Evolutionary conservation across 2,329 filamentous ascomycete species (phyloP), one percentile per base, ranked within the genome.

Genomic region (Diatrype stigma): DNA sequence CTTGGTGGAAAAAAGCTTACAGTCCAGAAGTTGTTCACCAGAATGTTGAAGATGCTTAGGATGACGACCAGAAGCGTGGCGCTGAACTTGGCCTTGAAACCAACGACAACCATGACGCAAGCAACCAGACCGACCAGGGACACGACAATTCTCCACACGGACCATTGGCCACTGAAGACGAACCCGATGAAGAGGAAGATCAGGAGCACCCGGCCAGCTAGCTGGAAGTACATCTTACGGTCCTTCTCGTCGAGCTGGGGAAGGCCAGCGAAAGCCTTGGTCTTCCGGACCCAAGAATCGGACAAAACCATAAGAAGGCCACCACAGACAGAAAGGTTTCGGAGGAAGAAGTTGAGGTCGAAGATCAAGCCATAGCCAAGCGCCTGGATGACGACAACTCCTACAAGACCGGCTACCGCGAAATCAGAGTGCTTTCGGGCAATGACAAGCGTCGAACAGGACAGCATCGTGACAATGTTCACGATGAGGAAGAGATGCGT

Each of bases 21-120:
- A 68, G 92, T 97, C 94, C 94, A 99, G 80, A 96, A 99, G 83
- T 97, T 99, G 85, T 99, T 99, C 64, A 97, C 94, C 58, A 97
- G 72, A 44, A 99, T 73, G 73, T 99, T 99, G 80, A 99, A 99
- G 58, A 96, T 77, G 75, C 92, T 96, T 66, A 99, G 78, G 64
- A 99, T 91, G 53, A 99, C 83, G 28, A 99, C 94, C 61, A 99
- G 78, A 63, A 99, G 88, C 49, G 94, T 92, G 40, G 94, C 94
- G 72, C 92, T 96, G 79, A 91, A 96, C 84, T 99, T 99, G 67
- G 94, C 93, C 85, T 99, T 99, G 85, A 99, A 99, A 42, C 94
- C 94, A 58, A 99, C 94, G 48, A 96, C 90, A 55, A 99, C 94
- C 94, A 99, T 99, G 65, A 99, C 81, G 66, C 92, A 97, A 55